phyloP scores from a whole-genome alignment of 495 filamentous ascomycete species.

The Astrocystis sublimbata region DNA sequence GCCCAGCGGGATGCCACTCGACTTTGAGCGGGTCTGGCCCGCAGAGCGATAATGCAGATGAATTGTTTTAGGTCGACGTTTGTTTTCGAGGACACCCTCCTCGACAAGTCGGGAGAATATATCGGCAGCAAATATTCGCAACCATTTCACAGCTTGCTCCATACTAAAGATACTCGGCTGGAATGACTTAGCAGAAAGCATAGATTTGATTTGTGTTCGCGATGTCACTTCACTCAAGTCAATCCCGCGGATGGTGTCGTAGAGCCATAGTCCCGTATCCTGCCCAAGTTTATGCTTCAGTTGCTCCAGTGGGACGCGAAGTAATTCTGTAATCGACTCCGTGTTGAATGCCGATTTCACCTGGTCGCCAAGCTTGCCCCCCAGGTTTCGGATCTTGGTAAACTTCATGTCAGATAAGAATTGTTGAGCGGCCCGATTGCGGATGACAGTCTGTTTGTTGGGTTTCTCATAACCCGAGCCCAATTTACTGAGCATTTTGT shows the following conservation, averaged over 20 bases:
- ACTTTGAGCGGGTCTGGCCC: constrained; percentile 68
- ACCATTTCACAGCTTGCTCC: constrained; percentile 85
- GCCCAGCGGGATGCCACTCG: constrained; percentile 75
- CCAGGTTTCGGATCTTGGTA: constrained; percentile 93
- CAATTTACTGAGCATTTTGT: constrained; percentile 95
- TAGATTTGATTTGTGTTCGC: constrained; percentile 91
- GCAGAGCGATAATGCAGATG: constrained; percentile 77
- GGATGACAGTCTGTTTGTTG: constrained; percentile 86
- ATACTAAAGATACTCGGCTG: constrained; percentile 74
- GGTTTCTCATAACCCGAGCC: constrained; percentile 91
- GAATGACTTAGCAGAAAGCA: constrained; percentile 98
- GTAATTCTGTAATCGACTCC: constrained; percentile 74
- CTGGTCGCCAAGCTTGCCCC: constrained; percentile 93
- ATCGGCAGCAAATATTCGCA: constrained; percentile 89
- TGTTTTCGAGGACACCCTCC: constrained; percentile 88
- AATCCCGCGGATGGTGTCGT: constrained; percentile 80
- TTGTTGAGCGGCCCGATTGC: constrained; percentile 75
- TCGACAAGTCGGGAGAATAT: constrained; percentile 89
- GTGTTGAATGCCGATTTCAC: constrained; percentile 75
- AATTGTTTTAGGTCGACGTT: constrained; percentile 79
- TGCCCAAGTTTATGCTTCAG: constrained; percentile 78
- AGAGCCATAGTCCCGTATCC: constrained; percentile 86
- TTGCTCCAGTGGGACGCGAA: constrained; percentile 72
- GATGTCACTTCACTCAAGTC: constrained; percentile 88
- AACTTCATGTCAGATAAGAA: constrained; percentile 89